Evolutionary conservation across 192 early-diverging fungal species (phyloP), one percentile per base, ranked within the genome.

Genomic region (Kickxella alabastrina): DNA sequence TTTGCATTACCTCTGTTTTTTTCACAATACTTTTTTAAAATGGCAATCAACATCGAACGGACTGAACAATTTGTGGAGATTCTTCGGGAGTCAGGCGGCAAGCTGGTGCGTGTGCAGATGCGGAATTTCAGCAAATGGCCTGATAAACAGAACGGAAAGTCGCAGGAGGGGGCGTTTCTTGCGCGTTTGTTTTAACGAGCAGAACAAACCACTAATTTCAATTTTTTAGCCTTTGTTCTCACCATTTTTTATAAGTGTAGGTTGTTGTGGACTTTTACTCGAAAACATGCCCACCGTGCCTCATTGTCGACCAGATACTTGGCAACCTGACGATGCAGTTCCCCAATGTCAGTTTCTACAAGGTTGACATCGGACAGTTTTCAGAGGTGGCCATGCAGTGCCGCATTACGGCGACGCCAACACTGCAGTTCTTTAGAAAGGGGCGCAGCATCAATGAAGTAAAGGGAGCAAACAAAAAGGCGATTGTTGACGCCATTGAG

Each of bases 401-500:
- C 43, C 62, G 53, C 12, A 56, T 77, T 19, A 59, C 67, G 22
- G 66, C 75, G 3, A 69, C 67, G 14, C 75, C 75, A 6, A 77
- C 66, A 10, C 49, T 77, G 23, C 63, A 70, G 52, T 79, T 93
- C 54, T 95, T 79, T 79, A 80, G 85, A 52, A 79, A 75, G 48
- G 88, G 84, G 22, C 78, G 85, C 15, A 83, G 84, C 64, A 78
- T 93, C 37, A 82, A 63, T 31, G 86, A 92, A 62, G 48, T 98
- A 28, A 79, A 83, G 43, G 95, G 95, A 22, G 95, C 89, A 6
- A 85, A 91, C 67, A 77, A 80, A 18, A 51, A 62, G 42, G 80
- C 83, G 35, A 83, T 98, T 24, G 81, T 86, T 48, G 59, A 57
- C 21, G 65, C 81, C 12, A 80, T 94, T 46, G 83, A 85, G 47